Percentiles rank a stretch among this genome's conserved stretches.
Conservation (phyloP, 805 yeast genomes). For the Spathaspora arborariae region DNA sequence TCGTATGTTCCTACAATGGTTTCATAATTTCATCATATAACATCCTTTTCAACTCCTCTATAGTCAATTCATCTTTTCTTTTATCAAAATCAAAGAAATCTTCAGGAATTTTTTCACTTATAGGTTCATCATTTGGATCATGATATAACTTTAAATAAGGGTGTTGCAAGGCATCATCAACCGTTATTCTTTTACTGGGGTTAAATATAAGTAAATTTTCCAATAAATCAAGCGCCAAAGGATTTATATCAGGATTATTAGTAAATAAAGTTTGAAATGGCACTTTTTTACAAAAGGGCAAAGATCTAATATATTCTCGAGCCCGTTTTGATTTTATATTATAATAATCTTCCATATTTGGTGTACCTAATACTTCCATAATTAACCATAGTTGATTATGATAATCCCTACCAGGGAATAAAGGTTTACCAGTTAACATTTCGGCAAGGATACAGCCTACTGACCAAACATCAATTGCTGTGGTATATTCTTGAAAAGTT, state of each 20-base stretch:
- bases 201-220: constrained; percentile 65
- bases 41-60: constrained; percentile 73
- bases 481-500: constrained; percentile 87
- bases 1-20: constrained; percentile 26
- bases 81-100: constrained; percentile 89
- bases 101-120: constrained; percentile 74
- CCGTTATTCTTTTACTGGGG: constrained; percentile 69
- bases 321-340: constrained; percentile 79
- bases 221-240: constrained; percentile 55
- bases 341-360: constrained; percentile 71
- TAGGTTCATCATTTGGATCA: constrained; percentile 92
- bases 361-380: constrained; percentile 84
- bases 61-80: constrained; percentile 70
- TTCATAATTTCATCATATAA: constrained; percentile 80
- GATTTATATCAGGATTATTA: constrained; percentile 33
- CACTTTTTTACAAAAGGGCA: constrained; percentile 66
- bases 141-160: constrained; percentile 90
- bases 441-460: constrained; percentile 96
- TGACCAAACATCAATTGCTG: constrained; percentile 95
- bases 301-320: constrained; percentile 76
- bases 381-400: constrained; percentile 86
- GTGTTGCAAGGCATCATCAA: constrained; percentile 71
- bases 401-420: constrained; percentile 93
- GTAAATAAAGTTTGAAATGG: constrained; percentile 50
- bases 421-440: constrained; percentile 77